Evolutionary conservation across 1,284 basidiomycete genomes (phyloP).

Genomic region (Leccinum huronense): DNA sequence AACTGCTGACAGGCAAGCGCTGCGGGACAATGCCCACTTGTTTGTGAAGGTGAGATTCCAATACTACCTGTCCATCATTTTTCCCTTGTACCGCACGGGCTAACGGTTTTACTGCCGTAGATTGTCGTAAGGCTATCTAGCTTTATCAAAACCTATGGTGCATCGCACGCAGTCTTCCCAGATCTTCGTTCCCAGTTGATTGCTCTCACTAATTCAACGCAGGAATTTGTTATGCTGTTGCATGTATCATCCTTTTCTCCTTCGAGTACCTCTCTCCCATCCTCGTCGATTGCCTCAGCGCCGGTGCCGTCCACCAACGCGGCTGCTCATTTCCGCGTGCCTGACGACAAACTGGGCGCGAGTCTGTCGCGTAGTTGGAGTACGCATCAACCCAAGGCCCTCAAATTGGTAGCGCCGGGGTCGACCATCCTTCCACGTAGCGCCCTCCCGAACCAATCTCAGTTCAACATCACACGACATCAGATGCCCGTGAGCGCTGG

Average conservation of each 20-base stretch:
- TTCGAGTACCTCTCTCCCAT: conserved; percentile 51
- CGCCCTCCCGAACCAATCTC: conserved; percentile 51
- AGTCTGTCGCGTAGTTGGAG: conserved; percentile 63
- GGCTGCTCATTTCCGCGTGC: conserved; percentile 16
- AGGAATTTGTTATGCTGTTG: conserved; percentile 74
- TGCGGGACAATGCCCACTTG: conserved; percentile 68
- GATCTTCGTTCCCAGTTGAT: conserved; percentile 65
- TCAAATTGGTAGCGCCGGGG: conserved; percentile 40
- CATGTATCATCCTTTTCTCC: conserved; percentile 78
- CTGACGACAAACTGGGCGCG: conserved; percentile 48
- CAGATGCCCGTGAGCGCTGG: conserved; percentile 6
- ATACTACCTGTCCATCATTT: background rate
- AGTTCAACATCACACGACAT: conserved; percentile 43
- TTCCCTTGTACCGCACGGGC: background rate
- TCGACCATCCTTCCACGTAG: conserved; percentile 47
- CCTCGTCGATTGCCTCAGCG: conserved; percentile 52
- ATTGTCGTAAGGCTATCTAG: conserved; percentile 67
- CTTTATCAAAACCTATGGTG: conserved; percentile 58
- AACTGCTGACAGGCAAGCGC: conserved; percentile 49
- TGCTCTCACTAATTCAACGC: conserved; percentile 70
- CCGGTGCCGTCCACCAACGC: conserved; percentile 13
- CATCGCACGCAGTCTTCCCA: conserved; percentile 53
- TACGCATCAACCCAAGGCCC: conserved; percentile 46
- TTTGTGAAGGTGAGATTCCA: conserved; percentile 62
- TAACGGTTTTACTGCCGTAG: conserved; percentile 36